phyloP scores from a whole-genome alignment of 352 stramenopile genomes.

The Phytopythium delawarense region DNA sequence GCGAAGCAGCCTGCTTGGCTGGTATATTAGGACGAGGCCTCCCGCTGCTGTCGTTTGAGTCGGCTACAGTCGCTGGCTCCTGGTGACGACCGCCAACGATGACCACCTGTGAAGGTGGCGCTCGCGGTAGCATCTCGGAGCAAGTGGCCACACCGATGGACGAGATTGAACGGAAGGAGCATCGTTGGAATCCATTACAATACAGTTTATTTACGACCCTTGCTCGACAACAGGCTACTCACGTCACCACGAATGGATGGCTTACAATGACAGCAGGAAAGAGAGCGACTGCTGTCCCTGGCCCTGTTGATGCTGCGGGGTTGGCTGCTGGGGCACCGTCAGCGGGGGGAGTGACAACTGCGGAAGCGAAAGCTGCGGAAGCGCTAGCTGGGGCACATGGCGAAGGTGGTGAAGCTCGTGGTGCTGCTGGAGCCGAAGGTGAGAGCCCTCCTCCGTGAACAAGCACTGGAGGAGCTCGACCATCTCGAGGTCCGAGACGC shows the following conservation, averaged over 20 bases:
- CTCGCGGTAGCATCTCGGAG: no score
- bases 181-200: not conserved
- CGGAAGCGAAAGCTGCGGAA: not conserved
- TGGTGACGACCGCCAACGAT: no score
- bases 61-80: no score
- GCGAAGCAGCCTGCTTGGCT: no score
- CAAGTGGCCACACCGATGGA: no score
- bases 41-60: no score
- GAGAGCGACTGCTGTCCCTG: conserved; percentile 1
- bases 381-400: not conserved
- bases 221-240: not conserved
- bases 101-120: no score
- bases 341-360: conserved; percentile 1
- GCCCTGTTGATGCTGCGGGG: not conserved
- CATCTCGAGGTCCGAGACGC: conserved; percentile 40
- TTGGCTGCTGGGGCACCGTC: not conserved
- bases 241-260: not conserved
- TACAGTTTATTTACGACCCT: not conserved
- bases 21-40: no score
- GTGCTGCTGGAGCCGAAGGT: conserved; percentile 4
- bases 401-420: not conserved
- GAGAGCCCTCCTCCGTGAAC: conserved; percentile 24
- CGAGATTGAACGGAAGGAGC: no score
- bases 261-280: conserved; percentile 5
- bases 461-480: conserved; percentile 40